A percentile compares a stretch with the other conserved stretches of the same genome.
Conservation (phyloP, 139 green algal genomes). For the Chlorella sorokiniana region DNA sequence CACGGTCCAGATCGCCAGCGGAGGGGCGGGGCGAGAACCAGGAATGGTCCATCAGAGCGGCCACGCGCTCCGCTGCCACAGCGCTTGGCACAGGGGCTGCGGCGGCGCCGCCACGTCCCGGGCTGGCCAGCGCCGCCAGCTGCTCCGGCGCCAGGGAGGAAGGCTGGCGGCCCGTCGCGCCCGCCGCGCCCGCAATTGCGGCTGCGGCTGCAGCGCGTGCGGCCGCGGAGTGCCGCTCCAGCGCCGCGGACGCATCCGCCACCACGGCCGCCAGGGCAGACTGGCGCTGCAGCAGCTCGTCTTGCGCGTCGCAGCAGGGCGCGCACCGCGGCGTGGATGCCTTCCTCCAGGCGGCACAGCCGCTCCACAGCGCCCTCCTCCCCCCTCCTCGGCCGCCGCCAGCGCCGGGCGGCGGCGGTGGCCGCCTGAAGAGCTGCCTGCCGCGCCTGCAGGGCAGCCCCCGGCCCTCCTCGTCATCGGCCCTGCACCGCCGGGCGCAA, state of each 20-base stretch:
- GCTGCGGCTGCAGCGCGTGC: not conserved
- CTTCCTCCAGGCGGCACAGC: slow-evolving; percentile 15
- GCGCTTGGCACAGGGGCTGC: not conserved
- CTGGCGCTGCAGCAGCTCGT: slow-evolving; percentile 7
- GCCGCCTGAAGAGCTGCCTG: not conserved
- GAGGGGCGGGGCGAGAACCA: slow-evolving; percentile 3
- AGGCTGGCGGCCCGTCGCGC: not conserved
- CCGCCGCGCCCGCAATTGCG: not conserved
- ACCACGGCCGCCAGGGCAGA: not conserved
- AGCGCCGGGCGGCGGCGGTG: not conserved
- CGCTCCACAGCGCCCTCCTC: not conserved
- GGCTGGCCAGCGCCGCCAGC: slow-evolving; percentile 16
- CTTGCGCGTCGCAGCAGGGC: not conserved
- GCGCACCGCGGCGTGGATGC: not conserved
- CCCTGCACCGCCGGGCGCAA: not conserved
- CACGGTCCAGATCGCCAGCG: not conserved
- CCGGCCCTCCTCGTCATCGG: not conserved
- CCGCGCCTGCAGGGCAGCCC: slow-evolving; percentile 4
- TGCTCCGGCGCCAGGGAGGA: not conserved
- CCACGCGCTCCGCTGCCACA: not conserved
- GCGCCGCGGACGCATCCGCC: not conserved
- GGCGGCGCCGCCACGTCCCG: not conserved
- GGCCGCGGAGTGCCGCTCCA: slow-evolving; percentile 6
- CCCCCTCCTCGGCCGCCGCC: slow-evolving; percentile 21
- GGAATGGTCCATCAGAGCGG: slow-evolving; percentile 8